phyloP scores from a whole-genome alignment of 257 asterid genomes.

The Catharanthus roseus region DNA sequence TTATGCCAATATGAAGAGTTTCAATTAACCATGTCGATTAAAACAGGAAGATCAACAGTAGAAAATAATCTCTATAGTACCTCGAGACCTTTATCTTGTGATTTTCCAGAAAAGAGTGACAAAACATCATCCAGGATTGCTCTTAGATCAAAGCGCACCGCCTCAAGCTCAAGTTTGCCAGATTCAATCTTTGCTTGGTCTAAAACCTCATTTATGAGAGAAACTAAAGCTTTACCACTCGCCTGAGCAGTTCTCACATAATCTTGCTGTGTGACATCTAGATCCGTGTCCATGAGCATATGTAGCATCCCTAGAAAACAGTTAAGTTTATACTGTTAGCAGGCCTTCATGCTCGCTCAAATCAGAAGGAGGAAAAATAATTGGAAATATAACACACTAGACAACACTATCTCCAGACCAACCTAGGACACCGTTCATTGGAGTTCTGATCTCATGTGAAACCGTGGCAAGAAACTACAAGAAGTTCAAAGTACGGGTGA shows the following conservation, averaged over 20 bases:
- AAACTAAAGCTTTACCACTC: conserved; percentile 95
- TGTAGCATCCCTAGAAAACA: conserved; percentile 77
- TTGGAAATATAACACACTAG: conserved; percentile 1
- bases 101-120: conserved; percentile 77
- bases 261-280: conserved; percentile 94
- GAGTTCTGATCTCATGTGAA: conserved; percentile 99
- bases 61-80: conserved; percentile 29
- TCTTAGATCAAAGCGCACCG: conserved; percentile 39
- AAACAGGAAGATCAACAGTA: conserved; percentile 28
- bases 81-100: conserved; percentile 89
- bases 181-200: conserved; percentile 99
- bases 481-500: conserved; percentile 15
- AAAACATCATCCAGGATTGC: conserved; percentile 44
- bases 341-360: background rate
- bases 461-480: conserved; percentile 98
- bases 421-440: conserved; percentile 99
- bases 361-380: conserved; percentile 4
- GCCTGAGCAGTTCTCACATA: conserved; percentile 94
- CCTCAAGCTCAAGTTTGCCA: conserved; percentile 97
- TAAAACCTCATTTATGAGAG: conserved; percentile 92
- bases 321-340: conserved; percentile 10
- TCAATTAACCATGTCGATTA: conserved; percentile 24
- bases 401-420: conserved; percentile 22
- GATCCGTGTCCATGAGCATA: conserved; percentile 92
- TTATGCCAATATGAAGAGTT: background rate